Evolutionary conservation across 345 rosid genomes (phyloP).

Genomic region (Eucalyptus brandiana): DNA sequence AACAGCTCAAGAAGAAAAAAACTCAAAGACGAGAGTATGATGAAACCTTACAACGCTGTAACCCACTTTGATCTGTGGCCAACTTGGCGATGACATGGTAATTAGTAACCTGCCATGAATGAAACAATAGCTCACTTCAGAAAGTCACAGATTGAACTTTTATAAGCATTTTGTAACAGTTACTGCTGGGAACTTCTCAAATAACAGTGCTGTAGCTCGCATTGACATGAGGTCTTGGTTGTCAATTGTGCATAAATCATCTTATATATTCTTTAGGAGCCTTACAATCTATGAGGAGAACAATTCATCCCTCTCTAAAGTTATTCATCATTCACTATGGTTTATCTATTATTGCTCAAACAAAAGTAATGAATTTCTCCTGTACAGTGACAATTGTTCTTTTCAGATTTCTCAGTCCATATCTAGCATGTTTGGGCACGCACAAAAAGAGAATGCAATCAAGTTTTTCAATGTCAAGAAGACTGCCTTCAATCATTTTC

Average conservation of each 20-base stretch:
- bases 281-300: background rate
- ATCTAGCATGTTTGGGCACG: background rate
- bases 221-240: background rate
- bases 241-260: background rate
- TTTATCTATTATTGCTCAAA: background rate
- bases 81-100: conserved; percentile 78
- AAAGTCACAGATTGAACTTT: background rate
- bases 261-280: background rate
- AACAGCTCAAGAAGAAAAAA: background rate
- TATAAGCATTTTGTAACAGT: background rate
- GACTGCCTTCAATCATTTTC: background rate
- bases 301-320: background rate
- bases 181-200: background rate
- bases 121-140: background rate
- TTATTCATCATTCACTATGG: background rate
- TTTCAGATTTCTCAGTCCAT: background rate
- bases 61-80: conserved; percentile 60
- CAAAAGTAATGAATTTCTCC: background rate
- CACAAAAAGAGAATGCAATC: background rate
- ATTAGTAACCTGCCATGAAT: conserved; percentile 50
- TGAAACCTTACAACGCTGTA: conserved; percentile 79
- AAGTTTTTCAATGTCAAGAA: background rate
- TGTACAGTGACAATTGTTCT: background rate
- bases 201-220: background rate
- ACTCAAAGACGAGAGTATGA: background rate